A percentile compares a stretch with the other conserved stretches of the same genome.
Conservation (phyloP, 345 rosid species). For the Raphanus sativus region DNA sequence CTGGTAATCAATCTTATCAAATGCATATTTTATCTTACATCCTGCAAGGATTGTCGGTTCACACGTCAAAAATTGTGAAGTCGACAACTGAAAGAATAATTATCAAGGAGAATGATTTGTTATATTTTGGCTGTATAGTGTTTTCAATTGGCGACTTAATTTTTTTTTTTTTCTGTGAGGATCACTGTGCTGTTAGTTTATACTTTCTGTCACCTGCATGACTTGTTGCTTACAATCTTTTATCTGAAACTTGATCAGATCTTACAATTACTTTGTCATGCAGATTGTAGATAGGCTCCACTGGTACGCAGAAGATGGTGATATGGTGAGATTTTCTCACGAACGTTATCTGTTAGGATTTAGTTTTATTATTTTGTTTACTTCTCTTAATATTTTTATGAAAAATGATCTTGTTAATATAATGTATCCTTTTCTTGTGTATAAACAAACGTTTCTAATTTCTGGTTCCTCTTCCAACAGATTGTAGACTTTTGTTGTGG, state of each 20-base stretch:
- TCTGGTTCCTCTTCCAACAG: constrained; percentile 47
- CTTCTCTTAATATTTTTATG: background rate
- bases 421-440: constrained; percentile 1
- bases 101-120: constrained; percentile 20
- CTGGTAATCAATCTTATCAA: constrained; percentile 49
- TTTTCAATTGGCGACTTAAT: background rate
- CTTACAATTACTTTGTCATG: constrained; percentile 27
- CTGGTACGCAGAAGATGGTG: constrained; percentile 79
- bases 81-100: background rate
- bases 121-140: background rate
- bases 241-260: constrained; percentile 16
- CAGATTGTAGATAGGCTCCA: constrained; percentile 89
- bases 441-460: constrained; percentile 18
- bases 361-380: background rate
- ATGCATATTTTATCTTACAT: constrained; percentile 10
- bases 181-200: constrained; percentile 14
- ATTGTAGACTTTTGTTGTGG: constrained; percentile 97
- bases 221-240: background rate
- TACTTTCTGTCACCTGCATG: constrained; percentile 18
- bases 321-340: constrained; percentile 59
- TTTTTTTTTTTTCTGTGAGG: constrained; percentile 12
- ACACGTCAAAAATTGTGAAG: background rate
- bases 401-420: background rate
- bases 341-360: constrained; percentile 7
- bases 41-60: constrained; percentile 8